Percentiles rank a stretch among this genome's conserved stretches.
phyloP scores from a whole-genome alignment of 441 rosid species.

The Arabidopsis lyrata region DNA sequence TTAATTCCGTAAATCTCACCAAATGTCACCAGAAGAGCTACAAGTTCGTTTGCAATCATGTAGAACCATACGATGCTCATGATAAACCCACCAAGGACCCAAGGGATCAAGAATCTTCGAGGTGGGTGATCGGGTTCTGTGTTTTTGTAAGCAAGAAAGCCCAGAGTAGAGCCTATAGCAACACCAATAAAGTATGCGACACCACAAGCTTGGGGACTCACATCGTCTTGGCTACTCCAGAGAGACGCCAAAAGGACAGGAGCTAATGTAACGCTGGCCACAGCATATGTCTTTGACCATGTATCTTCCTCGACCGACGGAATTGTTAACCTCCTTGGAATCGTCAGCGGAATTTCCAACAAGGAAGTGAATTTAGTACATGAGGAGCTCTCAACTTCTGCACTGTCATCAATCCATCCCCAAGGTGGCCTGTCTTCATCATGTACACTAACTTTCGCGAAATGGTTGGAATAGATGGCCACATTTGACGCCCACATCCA shows the following conservation, averaged over 20 bases:
- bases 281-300: slow-evolving; percentile 82
- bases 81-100: slow-evolving; percentile 84
- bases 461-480: slow-evolving; percentile 84
- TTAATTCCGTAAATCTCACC: slow-evolving; percentile 70
- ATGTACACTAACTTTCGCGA: slow-evolving; percentile 42
- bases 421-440: slow-evolving; percentile 76
- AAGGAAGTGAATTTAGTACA: slow-evolving; percentile 54
- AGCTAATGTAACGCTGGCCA: slow-evolving; percentile 71
- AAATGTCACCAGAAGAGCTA: slow-evolving; percentile 70
- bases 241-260: slow-evolving; percentile 70
- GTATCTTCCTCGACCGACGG: slow-evolving; percentile 67
- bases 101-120: slow-evolving; percentile 61
- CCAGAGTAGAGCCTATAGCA: slow-evolving; percentile 59
- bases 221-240: slow-evolving; percentile 60
- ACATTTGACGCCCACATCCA: slow-evolving; percentile 98
- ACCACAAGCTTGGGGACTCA: slow-evolving; percentile 47
- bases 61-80: slow-evolving; percentile 94
- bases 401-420: slow-evolving; percentile 77
- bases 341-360: slow-evolving; percentile 69
- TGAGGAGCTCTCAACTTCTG: slow-evolving; percentile 43
- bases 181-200: slow-evolving; percentile 52
- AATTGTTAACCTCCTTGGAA: slow-evolving; percentile 79
- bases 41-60: slow-evolving; percentile 86
- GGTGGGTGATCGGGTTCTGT: slow-evolving; percentile 74
- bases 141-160: slow-evolving; percentile 56